Evolutionary conservation across 345 rosid genomes (phyloP).

Genomic region (Populus tremula): DNA sequence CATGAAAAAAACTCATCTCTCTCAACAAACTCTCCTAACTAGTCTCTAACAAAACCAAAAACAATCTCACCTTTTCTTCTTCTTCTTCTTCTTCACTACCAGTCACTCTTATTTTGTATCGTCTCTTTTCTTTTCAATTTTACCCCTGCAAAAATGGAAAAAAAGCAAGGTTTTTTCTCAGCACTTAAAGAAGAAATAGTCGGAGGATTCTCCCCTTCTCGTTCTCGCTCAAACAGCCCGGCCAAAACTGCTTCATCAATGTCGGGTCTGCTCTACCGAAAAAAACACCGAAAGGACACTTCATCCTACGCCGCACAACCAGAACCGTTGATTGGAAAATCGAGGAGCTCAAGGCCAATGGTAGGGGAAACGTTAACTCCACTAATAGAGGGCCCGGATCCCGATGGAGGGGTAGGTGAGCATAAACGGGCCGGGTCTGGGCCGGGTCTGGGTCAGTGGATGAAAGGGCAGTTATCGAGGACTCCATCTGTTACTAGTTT

Average conservation of each 20-base stretch:
- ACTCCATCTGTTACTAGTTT: conserved; percentile 17
- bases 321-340: conserved; percentile 58
- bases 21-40: background rate
- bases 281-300: conserved; percentile 31
- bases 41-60: background rate
- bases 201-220: conserved; percentile 82
- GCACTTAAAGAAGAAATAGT: conserved; percentile 79
- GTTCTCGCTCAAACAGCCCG: conserved; percentile 75
- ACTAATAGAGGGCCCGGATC: conserved; percentile 92
- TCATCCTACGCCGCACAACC: conserved; percentile 37
- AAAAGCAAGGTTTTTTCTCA: conserved; percentile 82
- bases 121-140: background rate
- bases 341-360: conserved; percentile 70
- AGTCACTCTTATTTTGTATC: background rate
- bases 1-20: background rate
- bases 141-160: conserved; percentile 53
- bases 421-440: conserved; percentile 58
- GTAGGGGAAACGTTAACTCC: conserved; percentile 55
- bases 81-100: background rate
- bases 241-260: conserved; percentile 53
- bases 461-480: conserved; percentile 39
- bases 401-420: conserved; percentile 63
- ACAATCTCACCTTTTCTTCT: background rate
- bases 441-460: conserved; percentile 53
- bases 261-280: conserved; percentile 46